Percentiles rank a stretch among this genome's conserved stretches.
These are phyloP conservation scores for Fusarium neocosmosporiellum DNA, from an alignment of 2,329 filamentous ascomycete genomes.

Conservation along the genomic window DNA sequence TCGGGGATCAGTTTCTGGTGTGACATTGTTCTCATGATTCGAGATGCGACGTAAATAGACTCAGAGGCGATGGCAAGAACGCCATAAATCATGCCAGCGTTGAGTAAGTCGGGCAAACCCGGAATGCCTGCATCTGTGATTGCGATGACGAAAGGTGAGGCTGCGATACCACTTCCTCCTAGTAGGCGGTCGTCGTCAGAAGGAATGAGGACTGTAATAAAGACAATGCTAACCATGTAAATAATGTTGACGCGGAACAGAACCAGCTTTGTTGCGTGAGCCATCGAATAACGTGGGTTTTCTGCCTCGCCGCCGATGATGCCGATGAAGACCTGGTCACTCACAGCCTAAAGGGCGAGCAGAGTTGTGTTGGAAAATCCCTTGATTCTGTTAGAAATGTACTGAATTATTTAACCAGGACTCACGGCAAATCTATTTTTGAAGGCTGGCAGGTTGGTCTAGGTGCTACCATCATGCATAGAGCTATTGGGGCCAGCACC, in stretches of 20 bases:
- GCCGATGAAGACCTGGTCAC: conserved; percentile 28
- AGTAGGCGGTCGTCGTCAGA: not conserved
- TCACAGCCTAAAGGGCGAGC: conserved; percentile 19
- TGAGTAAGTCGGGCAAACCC: conserved; percentile 14
- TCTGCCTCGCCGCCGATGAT: conserved; percentile 24
- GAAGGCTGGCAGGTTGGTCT: not conserved
- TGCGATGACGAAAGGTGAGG: conserved; percentile 19
- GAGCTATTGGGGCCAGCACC: conserved; percentile 9
- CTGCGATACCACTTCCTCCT: not conserved
- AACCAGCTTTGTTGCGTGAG: not conserved
- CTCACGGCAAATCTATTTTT: conserved; percentile 13
- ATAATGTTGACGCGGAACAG: not conserved
- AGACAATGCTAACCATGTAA: not conserved
- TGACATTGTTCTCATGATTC: conserved; percentile 9
- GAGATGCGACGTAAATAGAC: conserved; percentile 4
- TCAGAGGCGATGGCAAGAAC: conserved; percentile 12
- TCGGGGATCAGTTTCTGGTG: conserved; percentile 1
- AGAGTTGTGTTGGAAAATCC: conserved; percentile 14
- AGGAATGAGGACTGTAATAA: not conserved
- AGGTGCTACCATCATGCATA: not conserved
- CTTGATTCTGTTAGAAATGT: too few relatives aligned
- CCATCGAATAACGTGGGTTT: conserved; percentile 15
- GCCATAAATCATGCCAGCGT: conserved; percentile 23
- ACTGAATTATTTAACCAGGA: too few relatives aligned
- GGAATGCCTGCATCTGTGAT: conserved; percentile 6